Evolutionary conservation across 106 monocot genomes (phyloP), one percentile per base, ranked within the genome.

Genomic region (Allium sativum): DNA sequence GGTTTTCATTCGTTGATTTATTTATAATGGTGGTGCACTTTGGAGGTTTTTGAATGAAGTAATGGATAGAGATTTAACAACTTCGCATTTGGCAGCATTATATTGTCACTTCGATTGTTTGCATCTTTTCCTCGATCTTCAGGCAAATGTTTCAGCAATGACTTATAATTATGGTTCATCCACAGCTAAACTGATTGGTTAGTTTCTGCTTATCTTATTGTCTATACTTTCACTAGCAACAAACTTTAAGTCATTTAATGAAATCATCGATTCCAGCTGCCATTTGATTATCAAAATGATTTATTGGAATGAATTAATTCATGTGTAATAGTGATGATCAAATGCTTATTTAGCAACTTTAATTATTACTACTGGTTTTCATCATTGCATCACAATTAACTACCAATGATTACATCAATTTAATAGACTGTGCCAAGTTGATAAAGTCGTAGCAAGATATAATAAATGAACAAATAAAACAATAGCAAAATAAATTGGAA

Each of bases 31-130:
- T 3, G 83, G 93, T 60, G 71, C 73, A n/a, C 74, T 89, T 9
- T 68, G 63, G 15, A 89, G 70, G 45, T 81, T 81, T 43, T 41
- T 94, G 17, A 86, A 82, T 71, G 90, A 89, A 70, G 21, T 56
- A 20, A 81, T 89, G 4, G 79, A 74, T 61, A 81, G 86, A 48
- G 90, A 87, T 0, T 55, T 90, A 10, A 90, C 86, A 5, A 77
- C 90, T n/a, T 77, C 90, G 6, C 95, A 95, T 64, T 68, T 95
- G 77, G 84, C 90, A 10, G 90, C 90, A 14, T 19, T 82, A 44
- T 75, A 79, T 58, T 79, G 83, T 40, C 72, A 84, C 62, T 77
- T 68, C 56, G 95, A 86, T 12, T 84, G 90, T 48, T 76, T 95
- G 22, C 86, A 87, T 31, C 77, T 90, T 6, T 69, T 90, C 20